Evolutionary conservation across 208 protist species (phyloP).

Genomic region (Histomonas meleagridis): DNA sequence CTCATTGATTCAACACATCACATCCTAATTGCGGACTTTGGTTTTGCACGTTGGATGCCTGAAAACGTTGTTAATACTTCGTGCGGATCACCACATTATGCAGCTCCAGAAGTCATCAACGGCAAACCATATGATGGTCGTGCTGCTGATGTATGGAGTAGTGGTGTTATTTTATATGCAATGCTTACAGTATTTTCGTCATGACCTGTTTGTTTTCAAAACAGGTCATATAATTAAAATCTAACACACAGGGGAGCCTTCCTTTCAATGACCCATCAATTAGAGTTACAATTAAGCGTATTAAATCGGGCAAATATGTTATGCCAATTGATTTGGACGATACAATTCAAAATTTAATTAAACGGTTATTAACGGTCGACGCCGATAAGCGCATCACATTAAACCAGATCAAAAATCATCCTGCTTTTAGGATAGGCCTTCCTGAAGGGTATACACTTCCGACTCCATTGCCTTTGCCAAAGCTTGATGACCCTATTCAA

Average conservation of each 20-base stretch:
- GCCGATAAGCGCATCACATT: constrained; percentile 33
- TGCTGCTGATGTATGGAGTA: background rate
- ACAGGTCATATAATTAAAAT: no score
- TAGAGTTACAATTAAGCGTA: background rate
- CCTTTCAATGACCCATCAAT: constrained; percentile 33
- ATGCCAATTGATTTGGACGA: background rate
- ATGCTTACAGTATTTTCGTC: background rate
- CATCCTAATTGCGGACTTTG: background rate
- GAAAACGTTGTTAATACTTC: background rate
- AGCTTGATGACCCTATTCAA: background rate
- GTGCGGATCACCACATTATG: background rate
- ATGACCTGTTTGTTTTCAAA: no score
- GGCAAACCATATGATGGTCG: background rate
- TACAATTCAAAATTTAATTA: constrained; percentile 37
- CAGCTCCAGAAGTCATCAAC: background rate
- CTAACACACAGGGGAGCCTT: background rate
- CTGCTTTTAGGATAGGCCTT: constrained; percentile 22
- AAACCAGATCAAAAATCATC: constrained; percentile 38
- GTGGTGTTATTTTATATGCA: background rate
- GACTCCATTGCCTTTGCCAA: background rate
- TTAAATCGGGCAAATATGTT: background rate
- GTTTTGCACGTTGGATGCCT: background rate
- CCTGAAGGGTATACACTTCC: background rate
- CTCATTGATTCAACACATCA: background rate
- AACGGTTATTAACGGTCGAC: constrained; percentile 24